These are phyloP conservation scores for Coemansia sp. DNA, from an alignment of 192 early-diverging fungal genomes.

Conservation along the genomic window DNA sequence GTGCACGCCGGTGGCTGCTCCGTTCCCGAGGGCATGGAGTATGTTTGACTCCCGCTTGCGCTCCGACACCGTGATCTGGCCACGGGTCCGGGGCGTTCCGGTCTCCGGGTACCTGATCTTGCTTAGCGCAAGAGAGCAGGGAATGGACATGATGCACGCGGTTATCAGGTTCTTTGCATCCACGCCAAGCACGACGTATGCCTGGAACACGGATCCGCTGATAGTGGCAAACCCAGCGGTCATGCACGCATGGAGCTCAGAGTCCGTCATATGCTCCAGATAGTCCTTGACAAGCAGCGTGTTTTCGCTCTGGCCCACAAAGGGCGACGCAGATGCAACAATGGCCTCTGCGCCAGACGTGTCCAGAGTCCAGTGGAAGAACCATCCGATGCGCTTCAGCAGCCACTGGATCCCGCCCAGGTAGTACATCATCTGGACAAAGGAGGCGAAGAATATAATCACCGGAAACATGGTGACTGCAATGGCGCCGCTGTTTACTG, in stretches of 20 bases:
- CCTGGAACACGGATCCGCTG: conserved; percentile 77
- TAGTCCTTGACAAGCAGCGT: conserved; percentile 80
- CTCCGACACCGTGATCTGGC: conserved; percentile 58
- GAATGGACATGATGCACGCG: conserved; percentile 87
- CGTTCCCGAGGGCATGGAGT: conserved; percentile 80
- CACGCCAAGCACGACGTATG: conserved; percentile 72
- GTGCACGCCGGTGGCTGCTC: conserved; percentile 77
- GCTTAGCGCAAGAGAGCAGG: conserved; percentile 77
- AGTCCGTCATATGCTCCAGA: conserved; percentile 77
- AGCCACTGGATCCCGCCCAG: conserved; percentile 79
- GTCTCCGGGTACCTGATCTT: conserved; percentile 83
- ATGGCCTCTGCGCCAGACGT: conserved; percentile 82
- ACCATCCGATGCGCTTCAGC: conserved; percentile 63
- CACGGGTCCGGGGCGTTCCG: conserved; percentile 70
- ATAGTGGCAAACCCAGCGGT: conserved; percentile 88
- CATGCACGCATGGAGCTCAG: conserved; percentile 85
- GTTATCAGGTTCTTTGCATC: conserved; percentile 68
- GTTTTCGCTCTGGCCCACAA: conserved; percentile 84
- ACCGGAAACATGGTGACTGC: conserved; percentile 75
- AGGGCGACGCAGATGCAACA: conserved; percentile 82
- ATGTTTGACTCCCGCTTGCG: conserved; percentile 69
- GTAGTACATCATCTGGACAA: conserved; percentile 84
- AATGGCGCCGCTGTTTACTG: conserved; percentile 57
- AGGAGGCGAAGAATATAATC: conserved; percentile 84
- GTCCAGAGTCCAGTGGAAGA: conserved; percentile 70